Base-by-base conservation (phyloP, 805 yeast species). In the Pichia insulana region DNA sequence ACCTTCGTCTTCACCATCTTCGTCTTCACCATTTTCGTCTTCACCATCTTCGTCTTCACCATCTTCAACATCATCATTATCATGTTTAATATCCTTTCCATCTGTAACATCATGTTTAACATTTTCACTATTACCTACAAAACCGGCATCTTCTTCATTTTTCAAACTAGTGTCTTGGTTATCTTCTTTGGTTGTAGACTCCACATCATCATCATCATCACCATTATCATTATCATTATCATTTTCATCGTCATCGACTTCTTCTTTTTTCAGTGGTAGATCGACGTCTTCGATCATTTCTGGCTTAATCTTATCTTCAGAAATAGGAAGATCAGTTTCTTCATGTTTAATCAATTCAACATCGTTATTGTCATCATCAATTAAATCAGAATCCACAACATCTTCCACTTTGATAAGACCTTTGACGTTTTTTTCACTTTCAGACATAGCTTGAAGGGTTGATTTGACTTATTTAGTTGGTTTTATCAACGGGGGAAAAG, bases 1-100 rank as follows among this genome's bases (percentile, higher is more conserved):
- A 7, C 50, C 59, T 18, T 50, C 58, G 1, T 50, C 53, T 3
- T 48, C 53, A 6, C 46, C 60, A 3, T 49, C 53, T 1, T 44
- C 50, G 1, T 44, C 47, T 12, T 41, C 62, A 15, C 47, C 49
- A n/a, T 41, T 39, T 13, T 42, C 51, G 30, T 27, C 22, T 18
- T 34, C 26, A 11, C 16, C 22, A 15, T 25, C 35, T 9, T 15
- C 43, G 4, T 18, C 34, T 25, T 27, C 13, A 20, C 31, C 20
- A 15, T 27, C 7, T 27, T 11, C 4, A 30, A 12, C 28, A 33
- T 31, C 34, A 20, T 37, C 43, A 11, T 39, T 37, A n/a, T 18
- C 42, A 16, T 13, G 34, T 15, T 16, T n/a, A n/a, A n/a, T n/a
- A n/a, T n/a, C n/a, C n/a, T n/a, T n/a, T n/a, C n/a, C 43, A 16